Conservation (phyloP, 371 early-diverging fungal species). For the Sporodiniella umbellata region DNA sequence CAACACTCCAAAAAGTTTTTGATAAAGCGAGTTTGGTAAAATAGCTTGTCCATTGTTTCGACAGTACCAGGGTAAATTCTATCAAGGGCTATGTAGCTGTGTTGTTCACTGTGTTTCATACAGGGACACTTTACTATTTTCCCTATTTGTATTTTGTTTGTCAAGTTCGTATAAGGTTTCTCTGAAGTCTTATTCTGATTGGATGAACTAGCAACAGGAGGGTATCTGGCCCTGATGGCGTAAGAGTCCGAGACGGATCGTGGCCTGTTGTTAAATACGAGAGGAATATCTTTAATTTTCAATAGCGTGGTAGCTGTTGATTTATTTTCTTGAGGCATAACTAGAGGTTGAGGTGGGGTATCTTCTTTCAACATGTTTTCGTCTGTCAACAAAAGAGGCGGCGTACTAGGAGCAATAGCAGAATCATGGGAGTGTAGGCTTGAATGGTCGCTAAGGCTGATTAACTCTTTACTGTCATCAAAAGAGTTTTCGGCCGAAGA, state of each 20-base stretch:
- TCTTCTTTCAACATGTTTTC: background rate
- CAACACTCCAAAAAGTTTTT: constrained; percentile 23
- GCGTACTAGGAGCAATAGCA: constrained; percentile 6
- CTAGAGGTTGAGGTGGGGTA: background rate
- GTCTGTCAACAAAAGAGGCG: background rate
- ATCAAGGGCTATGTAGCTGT: constrained; percentile 32
- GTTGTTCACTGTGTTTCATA: constrained; percentile 39
- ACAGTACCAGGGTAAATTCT: constrained; percentile 41
- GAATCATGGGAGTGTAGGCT: constrained; percentile 9
- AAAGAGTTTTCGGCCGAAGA: background rate
- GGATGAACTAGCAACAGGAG: background rate
- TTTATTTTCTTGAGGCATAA: background rate
- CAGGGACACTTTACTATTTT: constrained; percentile 36
- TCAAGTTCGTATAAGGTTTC: background rate
- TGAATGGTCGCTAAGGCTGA: background rate
- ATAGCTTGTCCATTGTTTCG: constrained; percentile 33
- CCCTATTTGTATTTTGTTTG: background rate
- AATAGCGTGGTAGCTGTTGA: background rate
- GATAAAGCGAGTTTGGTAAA: constrained; percentile 32
- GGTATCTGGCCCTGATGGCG: background rate
- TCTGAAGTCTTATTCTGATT: background rate
- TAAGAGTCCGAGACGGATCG: constrained; percentile 16
- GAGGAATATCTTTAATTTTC: background rate
- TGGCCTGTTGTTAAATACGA: constrained; percentile 7
- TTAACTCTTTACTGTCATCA: background rate